These are phyloP conservation scores for Platanthera zijinensis DNA, from an alignment of 106 monocot species.

Conservation along the genomic window DNA sequence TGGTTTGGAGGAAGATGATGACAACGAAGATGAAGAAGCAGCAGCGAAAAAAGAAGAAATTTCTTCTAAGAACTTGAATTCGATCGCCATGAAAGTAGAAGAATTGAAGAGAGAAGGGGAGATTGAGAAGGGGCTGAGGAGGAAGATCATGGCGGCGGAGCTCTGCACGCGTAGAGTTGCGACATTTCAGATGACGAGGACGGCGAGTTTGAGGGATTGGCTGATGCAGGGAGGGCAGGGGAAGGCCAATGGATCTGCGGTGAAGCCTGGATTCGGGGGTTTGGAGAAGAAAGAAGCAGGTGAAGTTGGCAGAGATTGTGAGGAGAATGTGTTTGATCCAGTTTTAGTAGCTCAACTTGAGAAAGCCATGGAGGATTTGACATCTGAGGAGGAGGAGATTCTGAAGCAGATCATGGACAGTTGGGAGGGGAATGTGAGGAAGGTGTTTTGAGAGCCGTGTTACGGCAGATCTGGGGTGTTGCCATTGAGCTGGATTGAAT, in stretches of 20 bases:
- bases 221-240: constrained; percentile 3
- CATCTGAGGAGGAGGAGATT: neutral
- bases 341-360: neutral
- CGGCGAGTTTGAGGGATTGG: constrained; percentile 12
- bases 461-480: no score
- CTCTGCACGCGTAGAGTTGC: neutral
- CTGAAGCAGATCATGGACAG: neutral
- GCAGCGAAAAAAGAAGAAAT: neutral
- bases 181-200: neutral
- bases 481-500: no score
- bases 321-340: constrained; percentile 4
- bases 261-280: neutral
- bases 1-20: constrained; percentile 9
- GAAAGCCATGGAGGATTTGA: constrained; percentile 5
- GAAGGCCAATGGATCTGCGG: neutral
- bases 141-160: constrained; percentile 5
- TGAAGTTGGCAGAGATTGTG: neutral
- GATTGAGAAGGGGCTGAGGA: neutral
- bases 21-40: neutral
- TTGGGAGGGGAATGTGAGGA: neutral
- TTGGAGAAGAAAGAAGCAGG: neutral
- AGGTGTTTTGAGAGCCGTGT: neutral
- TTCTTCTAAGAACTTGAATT: neutral
- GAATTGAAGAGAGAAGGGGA: neutral
- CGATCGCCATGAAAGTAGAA: neutral